Evolutionary conservation across 148 eudicot species (phyloP).

Genomic region (Diospyros kaki): DNA sequence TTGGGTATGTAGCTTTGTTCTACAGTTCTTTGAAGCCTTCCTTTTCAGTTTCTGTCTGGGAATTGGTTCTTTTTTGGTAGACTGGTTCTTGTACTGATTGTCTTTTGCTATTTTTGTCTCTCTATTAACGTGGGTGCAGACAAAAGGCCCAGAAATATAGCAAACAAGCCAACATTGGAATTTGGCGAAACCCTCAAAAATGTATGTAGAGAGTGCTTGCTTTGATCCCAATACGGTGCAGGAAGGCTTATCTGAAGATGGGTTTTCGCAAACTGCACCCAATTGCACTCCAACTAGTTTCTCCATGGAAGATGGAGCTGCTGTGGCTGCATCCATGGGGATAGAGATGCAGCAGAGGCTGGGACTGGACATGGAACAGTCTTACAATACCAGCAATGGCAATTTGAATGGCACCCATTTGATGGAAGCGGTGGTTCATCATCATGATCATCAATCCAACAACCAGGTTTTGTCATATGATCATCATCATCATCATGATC

Average conservation of each 20-base stretch:
- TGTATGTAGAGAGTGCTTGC: conserved; percentile 43
- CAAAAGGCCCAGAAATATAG: conserved; percentile 25
- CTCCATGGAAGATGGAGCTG: conserved; percentile 28
- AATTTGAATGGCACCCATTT: conserved; percentile 7
- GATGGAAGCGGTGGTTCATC: conserved; percentile 18
- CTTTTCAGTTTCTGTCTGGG: not conserved
- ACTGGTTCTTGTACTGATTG: not conserved
- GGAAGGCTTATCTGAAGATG: conserved; percentile 33
- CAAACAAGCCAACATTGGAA: conserved; percentile 8
- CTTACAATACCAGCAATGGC: conserved; percentile 9
- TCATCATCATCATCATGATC: conserved; percentile 10
- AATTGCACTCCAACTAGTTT: conserved; percentile 17
- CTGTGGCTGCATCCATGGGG: conserved; percentile 16
- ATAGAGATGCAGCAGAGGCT: conserved; percentile 25
- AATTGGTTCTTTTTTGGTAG: not conserved
- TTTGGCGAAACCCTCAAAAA: conserved; percentile 10
- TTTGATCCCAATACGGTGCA: conserved; percentile 50
- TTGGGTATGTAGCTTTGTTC: not conserved
- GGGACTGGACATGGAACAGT: conserved; percentile 19
- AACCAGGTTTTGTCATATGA: conserved; percentile 16
- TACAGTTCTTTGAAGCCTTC: not conserved
- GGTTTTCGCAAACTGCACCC: conserved; percentile 32
- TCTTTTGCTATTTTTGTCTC: not conserved
- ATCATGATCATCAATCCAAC: not conserved
- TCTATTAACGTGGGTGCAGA: not conserved